phyloP scores from a whole-genome alignment of 768 basidiomycete genomes.

The Brasilioporus rufonigricans region DNA sequence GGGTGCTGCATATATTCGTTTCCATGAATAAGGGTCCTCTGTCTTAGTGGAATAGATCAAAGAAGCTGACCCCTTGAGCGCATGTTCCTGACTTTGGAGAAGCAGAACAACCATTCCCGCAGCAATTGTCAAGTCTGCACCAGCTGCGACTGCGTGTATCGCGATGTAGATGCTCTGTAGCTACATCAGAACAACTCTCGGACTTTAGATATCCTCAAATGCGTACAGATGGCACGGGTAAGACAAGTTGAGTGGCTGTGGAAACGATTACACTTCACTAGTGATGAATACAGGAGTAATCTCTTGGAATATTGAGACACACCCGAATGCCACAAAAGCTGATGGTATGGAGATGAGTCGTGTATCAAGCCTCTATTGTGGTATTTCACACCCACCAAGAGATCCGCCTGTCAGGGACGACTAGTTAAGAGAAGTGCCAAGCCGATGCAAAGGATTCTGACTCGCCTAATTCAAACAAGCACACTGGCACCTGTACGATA shows the following conservation, averaged over 20 bases:
- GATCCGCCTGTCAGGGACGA: background rate
- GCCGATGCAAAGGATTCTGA: background rate
- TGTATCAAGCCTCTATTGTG: too few relatives aligned
- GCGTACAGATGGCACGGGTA: background rate
- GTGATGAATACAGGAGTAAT: background rate
- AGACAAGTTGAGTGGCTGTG: background rate
- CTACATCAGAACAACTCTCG: background rate
- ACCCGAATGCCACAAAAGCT: background rate
- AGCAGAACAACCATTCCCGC: background rate
- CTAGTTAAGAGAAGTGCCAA: background rate
- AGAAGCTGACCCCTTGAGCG: background rate
- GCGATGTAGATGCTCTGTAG: background rate
- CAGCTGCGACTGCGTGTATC: background rate
- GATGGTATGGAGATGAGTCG: background rate
- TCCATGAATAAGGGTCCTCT: background rate
- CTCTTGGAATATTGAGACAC: background rate
- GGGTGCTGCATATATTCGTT: too few relatives aligned
- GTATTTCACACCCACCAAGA: slow-evolving; percentile 1
- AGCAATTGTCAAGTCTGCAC: slow-evolving; percentile 4
- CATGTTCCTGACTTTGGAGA: background rate
- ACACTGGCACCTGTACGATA: background rate
- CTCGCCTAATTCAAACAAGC: slow-evolving; percentile 5
- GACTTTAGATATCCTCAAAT: background rate
- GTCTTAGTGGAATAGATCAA: background rate
- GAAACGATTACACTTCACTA: slow-evolving; percentile 1